These are phyloP conservation scores for Exophiala viscosa DNA, from an alignment of 2,329 filamentous ascomycete species.

Conservation along the genomic window DNA sequence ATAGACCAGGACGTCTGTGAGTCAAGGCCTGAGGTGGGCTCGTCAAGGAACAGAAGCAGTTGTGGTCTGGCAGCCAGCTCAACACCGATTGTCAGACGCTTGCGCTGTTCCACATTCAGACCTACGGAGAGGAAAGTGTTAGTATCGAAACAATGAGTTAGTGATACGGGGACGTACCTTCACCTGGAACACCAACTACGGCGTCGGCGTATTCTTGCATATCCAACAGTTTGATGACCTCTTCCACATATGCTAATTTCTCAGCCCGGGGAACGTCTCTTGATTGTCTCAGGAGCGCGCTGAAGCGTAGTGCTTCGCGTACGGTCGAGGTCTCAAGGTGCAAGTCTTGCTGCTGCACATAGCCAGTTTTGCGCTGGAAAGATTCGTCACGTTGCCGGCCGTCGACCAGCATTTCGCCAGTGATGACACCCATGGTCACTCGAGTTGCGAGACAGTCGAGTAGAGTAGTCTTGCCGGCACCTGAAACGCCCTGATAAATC, in stretches of 20 bases:
- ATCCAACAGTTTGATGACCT: conserved; percentile 83
- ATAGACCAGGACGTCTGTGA: conserved; percentile 92
- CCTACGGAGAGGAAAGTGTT: conserved; percentile 28
- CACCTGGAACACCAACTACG: conserved; percentile 81
- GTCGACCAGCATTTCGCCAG: conserved; percentile 78
- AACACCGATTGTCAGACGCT: conserved; percentile 84
- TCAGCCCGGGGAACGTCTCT: conserved; percentile 65
- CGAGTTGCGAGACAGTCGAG: conserved; percentile 81
- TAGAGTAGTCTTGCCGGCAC: conserved; percentile 87
- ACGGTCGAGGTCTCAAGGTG: conserved; percentile 81
- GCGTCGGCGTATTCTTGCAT: conserved; percentile 90
- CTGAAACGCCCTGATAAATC: conserved; percentile 60
- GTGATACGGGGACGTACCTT: conserved; percentile 49
- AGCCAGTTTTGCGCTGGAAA: conserved; percentile 88
- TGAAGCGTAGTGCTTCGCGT: conserved; percentile 81
- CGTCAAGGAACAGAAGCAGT: conserved; percentile 82
- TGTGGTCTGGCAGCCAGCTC: conserved; percentile 89
- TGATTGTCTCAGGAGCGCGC: conserved; percentile 78
- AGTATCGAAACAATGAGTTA: not conserved
- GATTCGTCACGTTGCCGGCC: conserved; percentile 68
- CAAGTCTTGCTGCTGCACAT: conserved; percentile 88
- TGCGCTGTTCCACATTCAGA: conserved; percentile 60
- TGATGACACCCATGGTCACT: conserved; percentile 82
- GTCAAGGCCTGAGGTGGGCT: conserved; percentile 93
- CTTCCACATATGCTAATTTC: conserved; percentile 85